phyloP scores from a whole-genome alignment of 2,329 filamentous ascomycete species.

The Ophiocordyceps polyrhachis-furcata region DNA sequence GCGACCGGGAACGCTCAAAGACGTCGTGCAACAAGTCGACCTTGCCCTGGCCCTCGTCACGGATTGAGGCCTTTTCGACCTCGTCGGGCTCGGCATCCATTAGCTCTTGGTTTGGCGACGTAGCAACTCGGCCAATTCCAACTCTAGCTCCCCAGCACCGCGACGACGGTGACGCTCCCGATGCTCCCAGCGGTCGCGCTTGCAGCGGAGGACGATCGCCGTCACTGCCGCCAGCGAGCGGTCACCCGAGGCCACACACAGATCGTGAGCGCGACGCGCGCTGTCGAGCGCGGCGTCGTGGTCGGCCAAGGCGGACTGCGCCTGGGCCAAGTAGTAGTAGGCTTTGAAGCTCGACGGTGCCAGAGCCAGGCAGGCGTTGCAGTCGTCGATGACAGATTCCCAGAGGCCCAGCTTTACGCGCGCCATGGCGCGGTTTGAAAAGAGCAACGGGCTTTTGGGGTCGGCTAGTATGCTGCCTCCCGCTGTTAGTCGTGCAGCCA shows the following conservation, averaged over 20 bases:
- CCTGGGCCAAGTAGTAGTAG: constrained; percentile 66
- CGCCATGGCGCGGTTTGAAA: constrained; percentile 77
- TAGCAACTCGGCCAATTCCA: constrained; percentile 36
- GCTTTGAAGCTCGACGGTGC: constrained; percentile 55
- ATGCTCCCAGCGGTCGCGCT: constrained; percentile 72
- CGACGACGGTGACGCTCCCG: constrained; percentile 43
- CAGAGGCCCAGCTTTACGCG: constrained; percentile 57
- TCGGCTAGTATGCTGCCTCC: constrained; percentile 54
- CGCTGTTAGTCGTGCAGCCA: neutral
- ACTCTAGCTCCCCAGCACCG: constrained; percentile 37
- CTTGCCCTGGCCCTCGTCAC: constrained; percentile 28
- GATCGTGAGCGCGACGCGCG: constrained; percentile 53
- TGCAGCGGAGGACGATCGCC: constrained; percentile 55
- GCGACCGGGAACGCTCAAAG: constrained; percentile 31
- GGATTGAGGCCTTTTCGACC: constrained; percentile 28
- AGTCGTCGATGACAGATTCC: constrained; percentile 61
- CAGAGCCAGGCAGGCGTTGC: constrained; percentile 53
- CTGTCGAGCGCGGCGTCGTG: constrained; percentile 54
- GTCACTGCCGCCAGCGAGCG: constrained; percentile 55
- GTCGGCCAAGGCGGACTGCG: constrained; percentile 47
- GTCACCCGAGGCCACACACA: constrained; percentile 44
- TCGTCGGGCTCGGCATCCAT: constrained; percentile 22
- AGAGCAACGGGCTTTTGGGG: constrained; percentile 57
- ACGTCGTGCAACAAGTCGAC: constrained; percentile 22
- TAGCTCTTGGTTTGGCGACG: constrained; percentile 23